Base-by-base conservation (phyloP, 2,329 filamentous ascomycete species). In the Sphaerulina vaccinii region DNA sequence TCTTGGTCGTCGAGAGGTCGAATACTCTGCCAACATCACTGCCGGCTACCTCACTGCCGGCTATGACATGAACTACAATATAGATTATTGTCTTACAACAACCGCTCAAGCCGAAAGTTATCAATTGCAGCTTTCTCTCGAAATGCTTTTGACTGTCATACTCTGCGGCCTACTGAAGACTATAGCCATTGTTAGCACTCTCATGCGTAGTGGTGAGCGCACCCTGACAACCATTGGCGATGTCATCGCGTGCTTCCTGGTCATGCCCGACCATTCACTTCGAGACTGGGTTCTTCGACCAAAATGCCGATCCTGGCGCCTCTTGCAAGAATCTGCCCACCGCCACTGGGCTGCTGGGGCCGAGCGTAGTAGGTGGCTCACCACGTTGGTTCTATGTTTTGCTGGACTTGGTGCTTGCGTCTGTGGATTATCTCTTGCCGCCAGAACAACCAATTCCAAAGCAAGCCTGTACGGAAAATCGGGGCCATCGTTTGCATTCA, bases 171-270 rank as follows among this genome's bases (percentile, higher is more conserved):
- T 47, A 4, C 9, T 52, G 19, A 60, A 60, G 37, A 52, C 37
- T 9, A 22, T 54, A 6, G 37, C 45, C n/a, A 60, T 60, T 55
- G 38, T 58, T 19, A 19, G 40, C 11, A 45, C 53, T 13, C 39
- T 60, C 7, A 44, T 50, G 16, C 35, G 29, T 10, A 38, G 54
- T 9, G 41, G 37, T 27, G 57, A 58, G 9, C 43, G 33, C 3
- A 43, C 55, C 10, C 43, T 60, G 8, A 49, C 58, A 11, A 61
- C 58, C n/a, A 42, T 61, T 9, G 60, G 60, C 3, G 60, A 62
- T 49, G 58, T 58, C 9, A 47, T 62, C 23, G 40, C 58, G 1
- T 58, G 58, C 48, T 62, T 52, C 18, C 48, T 61, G 13, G 50
- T 56, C 5, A 23, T 43, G 8, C 54, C 58, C 8, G 56, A 58